Percentiles rank a stretch among this genome's conserved stretches.
Conservation (phyloP, 2,329 filamentous ascomycete species). For the Colletotrichum destructivum region DNA sequence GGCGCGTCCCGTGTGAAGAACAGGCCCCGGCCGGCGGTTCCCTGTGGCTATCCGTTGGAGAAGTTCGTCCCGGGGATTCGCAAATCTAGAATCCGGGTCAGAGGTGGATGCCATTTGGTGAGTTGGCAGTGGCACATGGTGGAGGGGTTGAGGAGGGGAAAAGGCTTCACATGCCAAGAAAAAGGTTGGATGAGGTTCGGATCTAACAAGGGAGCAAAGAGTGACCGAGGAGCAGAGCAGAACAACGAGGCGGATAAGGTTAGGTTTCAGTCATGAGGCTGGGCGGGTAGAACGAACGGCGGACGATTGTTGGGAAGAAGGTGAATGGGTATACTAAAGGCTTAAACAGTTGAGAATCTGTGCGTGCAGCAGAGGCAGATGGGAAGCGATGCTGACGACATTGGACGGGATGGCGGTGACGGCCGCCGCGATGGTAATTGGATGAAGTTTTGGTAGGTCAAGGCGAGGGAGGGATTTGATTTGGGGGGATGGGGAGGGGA, state of each 20-base stretch:
- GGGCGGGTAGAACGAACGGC: not conserved
- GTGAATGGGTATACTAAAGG: not conserved
- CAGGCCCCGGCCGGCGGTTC: not conserved
- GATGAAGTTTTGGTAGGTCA: not conserved
- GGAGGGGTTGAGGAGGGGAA: conserved; percentile 1
- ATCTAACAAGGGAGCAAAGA: conserved; percentile 9
- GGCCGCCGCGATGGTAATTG: conserved; percentile 2
- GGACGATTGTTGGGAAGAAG: conserved; percentile 5
- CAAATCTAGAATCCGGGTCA: not conserved
- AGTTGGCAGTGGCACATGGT: conserved; percentile 13
- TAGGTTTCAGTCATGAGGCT: conserved; percentile 12
- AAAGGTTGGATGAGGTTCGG: conserved; percentile 5
- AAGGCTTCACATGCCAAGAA: conserved; percentile 29
- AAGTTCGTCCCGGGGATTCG: not conserved
- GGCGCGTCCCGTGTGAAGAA: conserved; percentile 10
- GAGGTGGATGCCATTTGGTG: conserved; percentile 12
- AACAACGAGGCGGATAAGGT: not conserved
- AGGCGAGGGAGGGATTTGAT: conserved; percentile 5
- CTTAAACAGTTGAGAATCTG: not conserved
- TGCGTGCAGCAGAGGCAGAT: conserved; percentile 7
- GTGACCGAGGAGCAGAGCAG: not conserved
- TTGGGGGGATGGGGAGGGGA: not conserved
- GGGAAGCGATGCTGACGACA: conserved; percentile 34
- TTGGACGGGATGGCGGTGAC: conserved; percentile 35
- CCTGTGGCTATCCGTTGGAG: not conserved